Conservation (phyloP, 108 stramenopile genomes). For the Cylindrotheca closterium region DNA sequence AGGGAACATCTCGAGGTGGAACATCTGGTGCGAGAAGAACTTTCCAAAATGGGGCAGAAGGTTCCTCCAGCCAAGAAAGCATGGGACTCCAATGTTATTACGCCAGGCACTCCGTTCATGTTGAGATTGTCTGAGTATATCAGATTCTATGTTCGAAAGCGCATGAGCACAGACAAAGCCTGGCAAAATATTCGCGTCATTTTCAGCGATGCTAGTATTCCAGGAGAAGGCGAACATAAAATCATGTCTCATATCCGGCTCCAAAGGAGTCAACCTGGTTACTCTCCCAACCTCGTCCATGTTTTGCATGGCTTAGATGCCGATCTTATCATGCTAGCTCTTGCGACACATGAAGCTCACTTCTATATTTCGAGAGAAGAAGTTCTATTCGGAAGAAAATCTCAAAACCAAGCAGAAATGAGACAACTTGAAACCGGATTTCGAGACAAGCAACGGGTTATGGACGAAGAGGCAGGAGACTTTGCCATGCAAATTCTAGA, state of each 20-base stretch:
- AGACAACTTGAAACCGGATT: conserved; percentile 73
- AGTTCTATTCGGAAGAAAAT: conserved; percentile 84
- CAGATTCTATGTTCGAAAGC: conserved; percentile 87
- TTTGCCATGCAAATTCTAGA: conserved; percentile 72
- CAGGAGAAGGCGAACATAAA: conserved; percentile 99
- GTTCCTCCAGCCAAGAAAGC: conserved; percentile 71
- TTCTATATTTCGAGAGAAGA: conserved; percentile 97
- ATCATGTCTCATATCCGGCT: conserved; percentile 93
- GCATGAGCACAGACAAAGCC: conserved; percentile 87
- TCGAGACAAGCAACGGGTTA: conserved; percentile 58
- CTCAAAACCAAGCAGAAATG: conserved; percentile 58
- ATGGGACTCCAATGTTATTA: conserved; percentile 99
- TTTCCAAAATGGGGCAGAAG: conserved; percentile 70
- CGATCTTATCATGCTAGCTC: conserved; percentile 98
- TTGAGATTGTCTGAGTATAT: conserved; percentile 81
- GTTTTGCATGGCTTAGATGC: conserved; percentile 98
- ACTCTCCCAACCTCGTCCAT: conserved; percentile 95
- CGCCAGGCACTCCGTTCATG: conserved; percentile 99
- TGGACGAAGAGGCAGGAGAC: conserved; percentile 79
- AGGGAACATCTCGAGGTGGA: conserved; percentile 85
- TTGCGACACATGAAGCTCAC: conserved; percentile 98
- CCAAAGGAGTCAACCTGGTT: conserved; percentile 92
- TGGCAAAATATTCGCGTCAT: conserved; percentile 91
- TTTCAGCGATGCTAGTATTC: conserved; percentile 94
- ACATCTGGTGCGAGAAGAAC: conserved; percentile 73